Conservation (phyloP, 129 eudicot species). For the Flaveria linearis region DNA sequence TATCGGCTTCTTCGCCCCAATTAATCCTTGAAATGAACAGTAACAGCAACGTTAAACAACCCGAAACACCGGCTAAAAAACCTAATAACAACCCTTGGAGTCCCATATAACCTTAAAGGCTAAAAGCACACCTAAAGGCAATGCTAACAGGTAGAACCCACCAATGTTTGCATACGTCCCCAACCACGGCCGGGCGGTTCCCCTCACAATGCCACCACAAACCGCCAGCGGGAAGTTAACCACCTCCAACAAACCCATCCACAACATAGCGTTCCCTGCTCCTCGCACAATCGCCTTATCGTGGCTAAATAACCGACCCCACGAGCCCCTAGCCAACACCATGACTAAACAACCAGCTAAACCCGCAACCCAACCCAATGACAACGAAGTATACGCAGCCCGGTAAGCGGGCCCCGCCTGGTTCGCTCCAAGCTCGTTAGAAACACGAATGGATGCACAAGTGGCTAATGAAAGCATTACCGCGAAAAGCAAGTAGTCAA, state of each 20-base stretch:
- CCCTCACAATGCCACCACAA: constrained; percentile 89
- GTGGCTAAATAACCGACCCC: constrained; percentile 78
- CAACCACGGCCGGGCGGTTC: constrained; percentile 92
- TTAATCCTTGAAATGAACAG: constrained; percentile 56
- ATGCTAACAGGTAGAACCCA: constrained; percentile 82
- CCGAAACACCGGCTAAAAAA: constrained; percentile 57
- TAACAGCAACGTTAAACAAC: constrained; percentile 59
- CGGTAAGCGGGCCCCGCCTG: constrained; percentile 44
- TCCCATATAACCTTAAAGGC: constrained; percentile 67
- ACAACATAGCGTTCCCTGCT: constrained; percentile 56
- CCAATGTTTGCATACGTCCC: constrained; percentile 71
- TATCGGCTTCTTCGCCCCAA: constrained; percentile 69
- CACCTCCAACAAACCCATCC: constrained; percentile 72
- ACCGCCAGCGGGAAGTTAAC: constrained; percentile 78
- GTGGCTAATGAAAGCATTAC: constrained; percentile 80
- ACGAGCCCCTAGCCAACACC: constrained; percentile 54
- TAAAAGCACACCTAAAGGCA: constrained; percentile 68
- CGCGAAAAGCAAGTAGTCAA: constrained; percentile 79
- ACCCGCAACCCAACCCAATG: constrained; percentile 47
- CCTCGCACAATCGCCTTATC: constrained; percentile 50
- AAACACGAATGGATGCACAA: constrained; percentile 77
- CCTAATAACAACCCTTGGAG: constrained; percentile 70
- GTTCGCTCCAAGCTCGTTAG: constrained; percentile 82
- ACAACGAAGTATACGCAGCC: constrained; percentile 55
- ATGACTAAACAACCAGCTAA: constrained; percentile 51